These are phyloP conservation scores for Cubamyces sp. DNA, from an alignment of 768 basidiomycete species.

Conservation along the genomic window DNA sequence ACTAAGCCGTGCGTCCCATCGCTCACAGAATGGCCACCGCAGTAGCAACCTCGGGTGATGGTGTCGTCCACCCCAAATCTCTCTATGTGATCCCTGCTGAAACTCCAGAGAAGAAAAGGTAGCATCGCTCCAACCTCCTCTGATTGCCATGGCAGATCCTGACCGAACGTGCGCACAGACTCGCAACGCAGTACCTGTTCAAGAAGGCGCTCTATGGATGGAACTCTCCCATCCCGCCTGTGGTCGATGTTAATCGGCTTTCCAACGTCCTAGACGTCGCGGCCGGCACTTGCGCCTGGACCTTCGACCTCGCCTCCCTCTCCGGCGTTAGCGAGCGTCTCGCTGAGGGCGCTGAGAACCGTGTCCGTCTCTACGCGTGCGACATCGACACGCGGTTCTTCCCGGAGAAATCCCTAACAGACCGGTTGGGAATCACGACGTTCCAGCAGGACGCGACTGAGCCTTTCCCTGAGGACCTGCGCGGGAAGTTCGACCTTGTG, in stretches of 20 bases:
- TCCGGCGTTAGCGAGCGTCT: constrained; percentile 12
- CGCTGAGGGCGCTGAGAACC: background rate
- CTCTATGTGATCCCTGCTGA: constrained; percentile 4
- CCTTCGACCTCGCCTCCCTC: constrained; percentile 16
- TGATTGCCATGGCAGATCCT: background rate
- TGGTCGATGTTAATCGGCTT: constrained; percentile 6
- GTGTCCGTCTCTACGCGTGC: constrained; percentile 21
- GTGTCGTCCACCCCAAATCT: background rate
- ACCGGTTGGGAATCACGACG: constrained; percentile 14
- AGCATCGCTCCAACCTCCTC: background rate
- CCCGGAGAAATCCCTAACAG: constrained; percentile 6
- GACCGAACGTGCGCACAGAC: background rate
- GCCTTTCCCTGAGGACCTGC: constrained; percentile 20
- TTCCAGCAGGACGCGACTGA: constrained; percentile 28
- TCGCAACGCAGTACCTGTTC: constrained; percentile 17
- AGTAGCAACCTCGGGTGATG: too few species aligned
- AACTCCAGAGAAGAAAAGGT: constrained; percentile 6
- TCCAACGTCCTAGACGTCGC: constrained; percentile 23
- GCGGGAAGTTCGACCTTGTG: constrained; percentile 25
- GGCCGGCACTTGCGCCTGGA: constrained; percentile 28
- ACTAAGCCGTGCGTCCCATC: too few species aligned
- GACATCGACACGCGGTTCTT: constrained; percentile 25
- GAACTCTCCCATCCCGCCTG: constrained; percentile 13
- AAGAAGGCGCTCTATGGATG: constrained; percentile 21
- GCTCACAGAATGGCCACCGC: too few species aligned